These are phyloP conservation scores for Fusarium torulosum DNA, from an alignment of 2,329 filamentous ascomycete genomes.

Conservation along the genomic window DNA sequence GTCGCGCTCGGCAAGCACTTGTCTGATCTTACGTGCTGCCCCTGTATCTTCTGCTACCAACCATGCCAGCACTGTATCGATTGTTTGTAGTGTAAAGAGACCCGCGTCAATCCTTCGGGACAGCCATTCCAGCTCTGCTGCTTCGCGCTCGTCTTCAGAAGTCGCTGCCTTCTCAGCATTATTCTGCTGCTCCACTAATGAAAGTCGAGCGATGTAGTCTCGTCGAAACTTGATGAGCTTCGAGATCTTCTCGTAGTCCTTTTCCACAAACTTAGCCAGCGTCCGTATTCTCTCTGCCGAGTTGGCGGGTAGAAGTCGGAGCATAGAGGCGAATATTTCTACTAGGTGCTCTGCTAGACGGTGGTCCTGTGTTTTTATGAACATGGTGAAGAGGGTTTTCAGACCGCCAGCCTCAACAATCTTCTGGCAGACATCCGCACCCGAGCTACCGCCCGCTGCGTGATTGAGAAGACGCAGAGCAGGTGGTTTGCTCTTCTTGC, in stretches of 20 bases:
- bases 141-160: slow-evolving; percentile 53
- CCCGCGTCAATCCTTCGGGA: slow-evolving; percentile 84
- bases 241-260: slow-evolving; percentile 86
- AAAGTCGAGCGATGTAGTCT: slow-evolving; percentile 75
- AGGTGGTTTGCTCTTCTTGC: slow-evolving; percentile 82
- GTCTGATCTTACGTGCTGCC: slow-evolving; percentile 73
- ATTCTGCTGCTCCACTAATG: slow-evolving; percentile 66
- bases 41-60: slow-evolving; percentile 89
- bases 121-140: slow-evolving; percentile 78
- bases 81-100: slow-evolving; percentile 82
- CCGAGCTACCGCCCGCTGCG: slow-evolving; percentile 67
- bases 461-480: slow-evolving; percentile 89
- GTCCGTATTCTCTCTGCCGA: slow-evolving; percentile 83
- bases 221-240: slow-evolving; percentile 78
- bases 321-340: slow-evolving; percentile 84
- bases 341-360: slow-evolving; percentile 82
- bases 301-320: slow-evolving; percentile 82
- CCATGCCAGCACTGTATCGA: slow-evolving; percentile 91
- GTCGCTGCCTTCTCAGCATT: slow-evolving; percentile 30
- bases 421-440: slow-evolving; percentile 75
- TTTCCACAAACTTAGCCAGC: slow-evolving; percentile 95
- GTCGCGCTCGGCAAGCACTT: slow-evolving; percentile 75
- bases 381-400: slow-evolving; percentile 86
- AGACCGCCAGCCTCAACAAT: slow-evolving; percentile 87
- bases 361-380: slow-evolving; percentile 84